phyloP scores from a whole-genome alignment of 768 basidiomycete species.

The Panaeolus cyanescens region DNA sequence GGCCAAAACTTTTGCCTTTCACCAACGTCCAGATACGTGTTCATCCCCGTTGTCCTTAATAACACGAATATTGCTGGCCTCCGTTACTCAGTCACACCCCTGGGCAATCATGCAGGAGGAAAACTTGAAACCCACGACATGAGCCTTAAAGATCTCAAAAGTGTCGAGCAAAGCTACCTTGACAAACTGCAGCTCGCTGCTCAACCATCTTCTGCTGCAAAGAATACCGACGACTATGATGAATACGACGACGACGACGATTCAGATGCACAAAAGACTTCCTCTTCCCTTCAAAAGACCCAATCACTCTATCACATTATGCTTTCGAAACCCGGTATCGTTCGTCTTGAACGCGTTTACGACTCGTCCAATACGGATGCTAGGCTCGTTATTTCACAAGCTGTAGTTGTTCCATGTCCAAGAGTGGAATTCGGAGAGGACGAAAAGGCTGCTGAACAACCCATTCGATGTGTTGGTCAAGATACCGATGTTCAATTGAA shows the following conservation, averaged over 20 bases:
- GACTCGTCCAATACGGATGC: constrained; percentile 75
- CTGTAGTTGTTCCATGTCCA: constrained; percentile 83
- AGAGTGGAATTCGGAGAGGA: constrained; percentile 64
- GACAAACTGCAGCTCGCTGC: constrained; percentile 51
- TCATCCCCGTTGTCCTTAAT: constrained; percentile 87
- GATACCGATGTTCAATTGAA: constrained; percentile 54
- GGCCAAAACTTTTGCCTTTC: constrained; percentile 74
- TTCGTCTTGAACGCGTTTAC: constrained; percentile 73
- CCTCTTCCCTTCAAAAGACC: constrained; percentile 64
- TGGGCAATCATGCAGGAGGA: constrained; percentile 45
- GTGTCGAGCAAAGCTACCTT: constrained; percentile 60
- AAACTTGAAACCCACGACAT: constrained; percentile 59
- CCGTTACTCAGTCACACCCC: constrained; percentile 71
- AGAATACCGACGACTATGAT: constrained; percentile 54
- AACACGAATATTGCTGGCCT: constrained; percentile 79
- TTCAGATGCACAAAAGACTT: constrained; percentile 24
- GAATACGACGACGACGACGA: constrained; percentile 71
- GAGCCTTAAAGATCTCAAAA: constrained; percentile 63
- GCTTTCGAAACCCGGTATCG: constrained; percentile 68
- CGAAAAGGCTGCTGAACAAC: constrained; percentile 31
- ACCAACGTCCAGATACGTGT: constrained; percentile 48
- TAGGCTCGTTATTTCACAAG: constrained; percentile 64
- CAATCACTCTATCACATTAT: constrained; percentile 76
- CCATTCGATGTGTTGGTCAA: constrained; percentile 71
- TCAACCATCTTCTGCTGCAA: constrained; percentile 28